Evolutionary conservation across 106 monocot species (phyloP).

Genomic region (Narthecium ossifragum): DNA sequence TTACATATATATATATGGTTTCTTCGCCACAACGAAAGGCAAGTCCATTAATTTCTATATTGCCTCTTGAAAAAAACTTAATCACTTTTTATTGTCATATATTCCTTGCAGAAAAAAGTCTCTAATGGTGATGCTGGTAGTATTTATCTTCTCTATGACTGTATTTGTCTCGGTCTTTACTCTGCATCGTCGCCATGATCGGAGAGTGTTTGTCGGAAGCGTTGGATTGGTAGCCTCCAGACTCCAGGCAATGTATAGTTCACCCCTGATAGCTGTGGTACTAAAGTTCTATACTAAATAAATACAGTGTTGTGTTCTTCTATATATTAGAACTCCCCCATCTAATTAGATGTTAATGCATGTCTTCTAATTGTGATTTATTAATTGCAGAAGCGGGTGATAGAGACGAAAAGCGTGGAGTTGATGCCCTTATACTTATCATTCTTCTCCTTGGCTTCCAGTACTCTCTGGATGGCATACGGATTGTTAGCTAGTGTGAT

Average conservation of each 20-base stretch:
- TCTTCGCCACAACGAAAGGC: constrained; percentile 38
- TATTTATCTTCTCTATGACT: constrained; percentile 26
- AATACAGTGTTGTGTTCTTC: not conserved
- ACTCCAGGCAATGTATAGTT: constrained; percentile 51
- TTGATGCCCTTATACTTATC: constrained; percentile 80
- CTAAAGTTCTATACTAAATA: too few species aligned
- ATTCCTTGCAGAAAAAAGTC: constrained; percentile 29
- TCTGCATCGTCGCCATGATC: constrained; percentile 37
- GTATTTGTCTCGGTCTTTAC: constrained; percentile 34
- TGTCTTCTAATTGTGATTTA: too few species aligned
- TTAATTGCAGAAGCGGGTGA: constrained; percentile 51
- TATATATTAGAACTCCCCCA: not conserved
- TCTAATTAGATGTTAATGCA: not conserved
- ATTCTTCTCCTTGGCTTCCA: constrained; percentile 58
- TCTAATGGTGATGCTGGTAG: constrained; percentile 18
- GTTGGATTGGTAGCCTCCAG: constrained; percentile 48
- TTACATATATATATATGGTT: constrained; percentile 48
- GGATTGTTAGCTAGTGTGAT: constrained; percentile 46
- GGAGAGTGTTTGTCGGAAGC: constrained; percentile 51
- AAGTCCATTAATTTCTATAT: constrained; percentile 5
- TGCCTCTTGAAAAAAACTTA: not conserved
- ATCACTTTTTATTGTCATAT: not conserved
- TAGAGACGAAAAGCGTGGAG: constrained; percentile 66
- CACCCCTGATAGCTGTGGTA: constrained; percentile 53
- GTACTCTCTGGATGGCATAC: constrained; percentile 63